These are phyloP conservation scores for Onygena corvina DNA, from an alignment of 2,329 filamentous ascomycete genomes.

Conservation along the genomic window DNA sequence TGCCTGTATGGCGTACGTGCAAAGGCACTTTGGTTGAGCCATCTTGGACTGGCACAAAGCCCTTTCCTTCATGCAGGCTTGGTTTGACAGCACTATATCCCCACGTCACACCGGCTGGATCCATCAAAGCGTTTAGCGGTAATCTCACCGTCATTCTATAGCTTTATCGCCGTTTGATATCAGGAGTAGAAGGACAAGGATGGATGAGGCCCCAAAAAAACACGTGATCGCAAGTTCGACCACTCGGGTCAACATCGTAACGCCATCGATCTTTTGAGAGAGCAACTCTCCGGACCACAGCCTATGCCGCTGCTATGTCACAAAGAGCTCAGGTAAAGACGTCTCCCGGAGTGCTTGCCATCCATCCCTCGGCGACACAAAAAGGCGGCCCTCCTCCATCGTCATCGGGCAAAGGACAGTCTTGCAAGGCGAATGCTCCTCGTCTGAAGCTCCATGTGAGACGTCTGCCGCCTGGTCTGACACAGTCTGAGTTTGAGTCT, in stretches of 20 bases:
- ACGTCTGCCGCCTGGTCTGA: conserved; percentile 74
- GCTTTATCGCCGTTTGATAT: too few species aligned
- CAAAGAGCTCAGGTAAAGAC: neutral
- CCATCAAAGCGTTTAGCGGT: too few species aligned
- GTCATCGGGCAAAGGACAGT: conserved; percentile 28
- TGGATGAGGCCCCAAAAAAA: neutral
- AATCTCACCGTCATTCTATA: too few species aligned
- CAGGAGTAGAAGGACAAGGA: neutral
- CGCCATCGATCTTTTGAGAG: too few species aligned
- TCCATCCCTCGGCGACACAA: conserved; percentile 37
- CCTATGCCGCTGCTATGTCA: neutral
- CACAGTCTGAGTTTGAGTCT: conserved; percentile 60
- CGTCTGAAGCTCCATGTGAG: conserved; percentile 77
- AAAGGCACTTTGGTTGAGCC: too few species aligned
- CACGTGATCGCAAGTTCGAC: neutral
- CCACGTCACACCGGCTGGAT: too few species aligned
- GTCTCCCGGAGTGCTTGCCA: conserved; percentile 33
- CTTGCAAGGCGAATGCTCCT: conserved; percentile 38
- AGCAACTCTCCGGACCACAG: too few species aligned
- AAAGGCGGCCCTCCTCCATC: conserved; percentile 4
- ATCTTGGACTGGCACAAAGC: too few species aligned
- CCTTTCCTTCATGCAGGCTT: too few species aligned
- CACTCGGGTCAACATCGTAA: too few species aligned
- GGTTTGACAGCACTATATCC: too few species aligned
- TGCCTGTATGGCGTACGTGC: too few species aligned